Conservation (phyloP, 2,329 filamentous ascomycete genomes). For the Falciphora oryzae region DNA sequence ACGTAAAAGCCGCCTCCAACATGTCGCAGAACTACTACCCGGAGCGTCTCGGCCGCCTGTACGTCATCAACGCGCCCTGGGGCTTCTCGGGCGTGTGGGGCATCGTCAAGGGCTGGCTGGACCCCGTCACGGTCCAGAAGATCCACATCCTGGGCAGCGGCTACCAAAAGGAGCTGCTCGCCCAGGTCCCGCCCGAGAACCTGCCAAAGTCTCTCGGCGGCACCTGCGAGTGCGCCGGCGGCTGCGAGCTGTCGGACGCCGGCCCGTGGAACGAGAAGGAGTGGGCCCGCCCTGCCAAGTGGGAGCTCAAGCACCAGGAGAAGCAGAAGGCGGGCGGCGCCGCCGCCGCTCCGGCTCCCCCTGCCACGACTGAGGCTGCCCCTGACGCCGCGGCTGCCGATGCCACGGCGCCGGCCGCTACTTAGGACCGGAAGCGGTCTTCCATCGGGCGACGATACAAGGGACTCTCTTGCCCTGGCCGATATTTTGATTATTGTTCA, state of each 20-base stretch:
- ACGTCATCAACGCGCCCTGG: constrained; percentile 97
- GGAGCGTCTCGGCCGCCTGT: constrained; percentile 90
- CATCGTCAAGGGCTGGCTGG: constrained; percentile 88
- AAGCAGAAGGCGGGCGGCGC: constrained; percentile 20
- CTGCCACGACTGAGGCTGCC: constrained; percentile 17
- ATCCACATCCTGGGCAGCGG: constrained; percentile 80
- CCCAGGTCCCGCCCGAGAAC: constrained; percentile 84
- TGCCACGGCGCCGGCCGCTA: constrained; percentile 23
- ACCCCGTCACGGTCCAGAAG: constrained; percentile 94
- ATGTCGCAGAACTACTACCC: constrained; percentile 99
- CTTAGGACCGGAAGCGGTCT: not conserved
- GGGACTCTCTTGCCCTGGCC: not conserved
- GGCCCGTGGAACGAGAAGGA: constrained; percentile 80
- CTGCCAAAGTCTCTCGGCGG: constrained; percentile 84
- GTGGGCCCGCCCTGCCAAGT: constrained; percentile 61
- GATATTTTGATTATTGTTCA: no score
- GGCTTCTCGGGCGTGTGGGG: constrained; percentile 83
- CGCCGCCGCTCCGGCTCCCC: constrained; percentile 22
- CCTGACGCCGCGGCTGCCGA: constrained; percentile 27
- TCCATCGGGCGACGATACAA: not conserved
- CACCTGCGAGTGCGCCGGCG: constrained; percentile 71
- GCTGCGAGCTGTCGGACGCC: constrained; percentile 80
- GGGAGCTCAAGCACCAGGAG: constrained; percentile 41
- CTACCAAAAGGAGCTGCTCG: constrained; percentile 79
- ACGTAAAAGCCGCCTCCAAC: constrained; percentile 75